phyloP scores from a whole-genome alignment of 192 early-diverging fungal genomes.

The Geranomyces michiganensis region DNA sequence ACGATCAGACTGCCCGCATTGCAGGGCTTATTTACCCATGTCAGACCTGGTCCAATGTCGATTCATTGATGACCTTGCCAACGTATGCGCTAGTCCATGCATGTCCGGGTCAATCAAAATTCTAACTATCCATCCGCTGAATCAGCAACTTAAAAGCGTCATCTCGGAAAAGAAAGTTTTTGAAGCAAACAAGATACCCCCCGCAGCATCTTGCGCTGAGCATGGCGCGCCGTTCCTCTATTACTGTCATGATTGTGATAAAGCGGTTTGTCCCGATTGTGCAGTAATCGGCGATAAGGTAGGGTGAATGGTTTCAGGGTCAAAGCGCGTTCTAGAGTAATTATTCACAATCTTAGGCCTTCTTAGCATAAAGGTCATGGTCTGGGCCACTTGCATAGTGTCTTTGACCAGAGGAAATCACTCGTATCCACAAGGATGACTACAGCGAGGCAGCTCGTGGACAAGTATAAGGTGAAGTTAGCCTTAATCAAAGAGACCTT shows the following conservation, averaged over 20 bases:
- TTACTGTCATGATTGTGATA: constrained; percentile 48
- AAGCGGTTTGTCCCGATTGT: constrained; percentile 53
- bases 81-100: constrained; percentile 6
- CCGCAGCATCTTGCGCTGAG: constrained; percentile 19
- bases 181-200: background rate
- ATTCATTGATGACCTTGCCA: constrained; percentile 47
- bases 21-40: constrained; percentile 32
- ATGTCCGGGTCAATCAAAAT: too few species aligned
- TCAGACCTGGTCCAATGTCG: constrained; percentile 48
- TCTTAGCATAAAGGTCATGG: constrained; percentile 39
- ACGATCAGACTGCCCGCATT: constrained; percentile 50
- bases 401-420: constrained; percentile 23
- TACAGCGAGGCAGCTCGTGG: background rate
- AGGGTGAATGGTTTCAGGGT: background rate
- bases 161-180: background rate
- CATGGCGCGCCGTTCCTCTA: constrained; percentile 45
- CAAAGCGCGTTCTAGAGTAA: background rate
- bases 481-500: background rate
- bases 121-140: too few species aligned
- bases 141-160: constrained; percentile 17
- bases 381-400: constrained; percentile 33
- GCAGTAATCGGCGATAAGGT: constrained; percentile 46
- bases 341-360: background rate
- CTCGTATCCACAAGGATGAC: background rate
- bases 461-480: constrained; percentile 10